Evolutionary conservation across 2,329 filamentous ascomycete genomes (phyloP).

Genomic region (Thermothelomyces thermophilus): DNA sequence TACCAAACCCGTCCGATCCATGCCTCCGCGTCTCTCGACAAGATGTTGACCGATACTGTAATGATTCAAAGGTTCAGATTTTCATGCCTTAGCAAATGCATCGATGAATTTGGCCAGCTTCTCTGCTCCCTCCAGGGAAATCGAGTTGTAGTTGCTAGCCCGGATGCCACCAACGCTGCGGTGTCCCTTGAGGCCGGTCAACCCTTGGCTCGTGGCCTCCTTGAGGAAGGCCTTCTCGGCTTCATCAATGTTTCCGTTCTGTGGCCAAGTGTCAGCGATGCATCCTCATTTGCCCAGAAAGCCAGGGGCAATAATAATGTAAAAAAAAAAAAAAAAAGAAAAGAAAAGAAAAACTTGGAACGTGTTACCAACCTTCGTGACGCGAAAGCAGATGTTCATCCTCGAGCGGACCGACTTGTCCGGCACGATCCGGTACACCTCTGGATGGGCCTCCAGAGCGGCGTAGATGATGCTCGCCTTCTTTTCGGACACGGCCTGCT

Average conservation of each 20-base stretch:
- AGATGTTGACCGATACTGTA: background rate
- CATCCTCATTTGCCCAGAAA: too few species aligned
- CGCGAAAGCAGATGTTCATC: slow-evolving; percentile 94
- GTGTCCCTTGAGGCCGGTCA: slow-evolving; percentile 84
- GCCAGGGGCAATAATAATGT: too few species aligned
- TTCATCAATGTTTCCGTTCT: slow-evolving; percentile 53
- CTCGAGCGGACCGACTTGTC: slow-evolving; percentile 68
- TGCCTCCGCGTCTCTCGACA: background rate
- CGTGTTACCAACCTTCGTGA: slow-evolving; percentile 41
- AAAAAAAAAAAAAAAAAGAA: too few species aligned
- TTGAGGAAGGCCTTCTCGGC: slow-evolving; percentile 76
- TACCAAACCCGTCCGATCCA: background rate
- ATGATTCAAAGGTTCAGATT: background rate
- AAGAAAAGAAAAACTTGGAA: too few species aligned
- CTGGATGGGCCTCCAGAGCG: slow-evolving; percentile 65
- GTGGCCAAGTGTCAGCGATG: slow-evolving; percentile 1
- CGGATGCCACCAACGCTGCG: slow-evolving; percentile 80
- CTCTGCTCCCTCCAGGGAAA: slow-evolving; percentile 59
- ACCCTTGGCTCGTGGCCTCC: slow-evolving; percentile 58
- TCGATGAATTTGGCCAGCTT: slow-evolving; percentile 60
- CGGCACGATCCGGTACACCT: slow-evolving; percentile 71
- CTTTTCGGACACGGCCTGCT: slow-evolving; percentile 63
- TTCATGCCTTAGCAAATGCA: slow-evolving; percentile 40
- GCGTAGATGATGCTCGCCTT: slow-evolving; percentile 75
- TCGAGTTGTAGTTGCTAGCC: slow-evolving; percentile 83